Evolutionary conservation across 202 grass and related monocot species (phyloP), one percentile per base, ranked within the genome.

Genomic region (Carex arenaria): DNA sequence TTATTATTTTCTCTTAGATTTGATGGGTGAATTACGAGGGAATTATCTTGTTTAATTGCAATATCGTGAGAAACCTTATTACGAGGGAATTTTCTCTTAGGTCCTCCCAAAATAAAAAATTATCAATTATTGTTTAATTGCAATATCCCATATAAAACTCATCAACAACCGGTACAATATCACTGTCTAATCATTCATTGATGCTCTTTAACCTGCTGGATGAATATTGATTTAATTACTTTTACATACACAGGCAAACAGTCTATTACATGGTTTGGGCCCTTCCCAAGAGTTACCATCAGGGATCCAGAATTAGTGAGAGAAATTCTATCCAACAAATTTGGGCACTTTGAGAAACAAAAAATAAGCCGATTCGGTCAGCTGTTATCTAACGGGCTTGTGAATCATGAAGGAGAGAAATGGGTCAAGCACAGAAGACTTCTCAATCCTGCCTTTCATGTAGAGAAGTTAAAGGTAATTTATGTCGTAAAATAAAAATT

Each of bases 401-500:
- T 52, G 0, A 75, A 4, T 28, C 62, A 91, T 13, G 87, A 91
- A 5, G 87, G 91, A 0, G 91, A 93, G 62, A 91, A 93, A 89
- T 93, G 94, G 94, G 89, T 64, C 10, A 92, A 82, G 9, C 94
- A 97, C 40, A 78, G 94, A 59, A 93, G 82, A 67, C 87, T 97
- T 55, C 52, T 97, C 34, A 97, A 93, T 71, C 91, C 94, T 34
- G 91, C 94, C 60, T 97, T 97, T 64, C 91, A 91, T 80, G 22
- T 87, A 2, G 91, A 97, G 72, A 93, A 87, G 79, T 66, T 93
- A 10, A 45, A 45, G 42, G 42, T 45, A 45, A 45, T 45, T 45
- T 43, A 43, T 43, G 40, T 8, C 40, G 7, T 43, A 43, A 43
- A 43, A 43, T 43, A 43, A 43, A 43, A 43, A 43, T 43, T 43